These are phyloP conservation scores for Agroathelia rolfsii DNA, from an alignment of 1,284 basidiomycete genomes.

Conservation along the genomic window DNA sequence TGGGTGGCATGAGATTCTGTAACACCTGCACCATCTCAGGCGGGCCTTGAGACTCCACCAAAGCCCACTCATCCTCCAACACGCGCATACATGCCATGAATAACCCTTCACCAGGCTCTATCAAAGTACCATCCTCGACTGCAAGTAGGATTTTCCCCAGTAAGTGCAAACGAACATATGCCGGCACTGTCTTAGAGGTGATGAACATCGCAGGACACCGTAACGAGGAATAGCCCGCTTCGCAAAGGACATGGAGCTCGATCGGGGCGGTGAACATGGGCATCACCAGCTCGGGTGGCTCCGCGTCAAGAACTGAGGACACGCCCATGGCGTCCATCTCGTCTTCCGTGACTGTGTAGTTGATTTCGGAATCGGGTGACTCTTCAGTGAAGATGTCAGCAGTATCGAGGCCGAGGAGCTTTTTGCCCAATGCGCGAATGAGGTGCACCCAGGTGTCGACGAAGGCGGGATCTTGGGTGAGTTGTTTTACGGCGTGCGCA, in stretches of 20 bases:
- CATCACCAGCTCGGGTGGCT: conserved; percentile 41
- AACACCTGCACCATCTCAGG: conserved; percentile 65
- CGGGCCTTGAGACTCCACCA: conserved; percentile 56
- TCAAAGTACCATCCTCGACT: conserved; percentile 44
- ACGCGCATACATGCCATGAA: conserved; percentile 68
- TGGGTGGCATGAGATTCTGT: conserved; percentile 44
- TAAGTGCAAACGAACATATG: conserved; percentile 82
- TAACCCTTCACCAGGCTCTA: conserved; percentile 63
- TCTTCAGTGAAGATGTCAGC: conserved; percentile 12
- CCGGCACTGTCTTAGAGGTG: conserved; percentile 59
- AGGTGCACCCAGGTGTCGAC: conserved; percentile 42
- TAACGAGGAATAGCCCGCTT: conserved; percentile 36
- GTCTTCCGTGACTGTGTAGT: conserved; percentile 35
- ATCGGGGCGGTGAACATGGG: conserved; percentile 55
- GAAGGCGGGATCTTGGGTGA: conserved; percentile 28
- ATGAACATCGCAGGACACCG: conserved; percentile 79
- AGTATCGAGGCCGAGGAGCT: conserved; percentile 34
- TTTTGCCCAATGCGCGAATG: conserved; percentile 37
- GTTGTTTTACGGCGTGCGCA: conserved; percentile 54
- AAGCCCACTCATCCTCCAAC: conserved; percentile 62
- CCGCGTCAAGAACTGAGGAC: conserved; percentile 28
- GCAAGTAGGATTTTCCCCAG: conserved; percentile 53
- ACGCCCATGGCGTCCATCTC: conserved; percentile 68
- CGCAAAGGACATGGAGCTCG: conserved; percentile 57
- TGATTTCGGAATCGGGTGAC: conserved; percentile 6